Base-by-base conservation (phyloP, 225 moss, liverwort and hornwort genomes). In the Marchantia polymorpha region DNA sequence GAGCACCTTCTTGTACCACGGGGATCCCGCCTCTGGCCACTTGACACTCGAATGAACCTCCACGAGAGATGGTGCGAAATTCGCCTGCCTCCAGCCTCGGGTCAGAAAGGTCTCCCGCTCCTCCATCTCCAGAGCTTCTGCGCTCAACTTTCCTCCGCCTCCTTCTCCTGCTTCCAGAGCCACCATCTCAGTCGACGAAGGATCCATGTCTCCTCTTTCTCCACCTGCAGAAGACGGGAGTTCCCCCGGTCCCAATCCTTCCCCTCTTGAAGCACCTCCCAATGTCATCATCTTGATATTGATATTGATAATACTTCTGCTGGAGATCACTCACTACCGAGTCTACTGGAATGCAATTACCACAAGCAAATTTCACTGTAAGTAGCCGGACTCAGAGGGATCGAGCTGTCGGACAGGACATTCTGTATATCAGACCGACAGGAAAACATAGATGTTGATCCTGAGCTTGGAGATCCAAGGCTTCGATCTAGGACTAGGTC, bases 1-100 rank as follows among this genome's bases (percentile, higher is more conserved):
- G 3, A 88, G 88, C 26, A 87, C 85, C 81, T 91, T 91, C 81
- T 90, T 90, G 88, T 91, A 91, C 91, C 91, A 91, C 9, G 73
- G 73, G 17, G 88, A 89, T 78, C 88, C 90, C 0, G 83, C 84
- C 1, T 88, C 88, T 1, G 85, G 49, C 0, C 89, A 56, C 9
- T 19, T 31, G 23, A 81, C 80, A 2, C 90, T 81, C 0, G 91
- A 88, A 69, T 91, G 83, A 55, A 91, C 90, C 72, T 91, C 91
- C 20, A 87, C 82, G 46, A 91, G 75, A 7, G 91, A 91, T 29
- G 90, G 76, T 7, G 31, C 56, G 54, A 48, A 58, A n/a, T 61
- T 76, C 1, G 26, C 56, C 15, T 60, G 56, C 58, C 76, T 12
- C 76, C 76, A 76, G 10, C 76, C 76, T 52, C 22, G n/a, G 58